These are phyloP conservation scores for Xylaria grammica DNA, from an alignment of 495 filamentous ascomycete genomes.

Conservation along the genomic window DNA sequence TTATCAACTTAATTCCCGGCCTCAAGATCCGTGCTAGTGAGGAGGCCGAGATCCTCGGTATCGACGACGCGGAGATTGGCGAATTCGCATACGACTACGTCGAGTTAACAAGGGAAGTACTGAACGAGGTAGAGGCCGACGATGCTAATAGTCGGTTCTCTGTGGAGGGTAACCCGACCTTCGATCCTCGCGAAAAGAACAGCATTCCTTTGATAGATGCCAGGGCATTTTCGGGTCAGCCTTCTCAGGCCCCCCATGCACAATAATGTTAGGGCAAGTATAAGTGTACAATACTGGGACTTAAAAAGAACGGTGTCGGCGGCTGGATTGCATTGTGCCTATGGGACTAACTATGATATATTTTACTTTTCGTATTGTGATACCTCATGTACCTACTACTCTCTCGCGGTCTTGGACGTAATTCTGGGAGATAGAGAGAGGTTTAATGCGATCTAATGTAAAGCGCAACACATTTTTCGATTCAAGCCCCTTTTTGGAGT, in stretches of 20 bases:
- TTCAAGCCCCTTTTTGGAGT: no score
- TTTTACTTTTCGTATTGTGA: neutral
- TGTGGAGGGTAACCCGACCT: slow-evolving; percentile 29
- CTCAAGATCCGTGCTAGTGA: slow-evolving; percentile 79
- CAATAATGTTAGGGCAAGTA: slow-evolving; percentile 2
- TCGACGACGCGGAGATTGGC: slow-evolving; percentile 94
- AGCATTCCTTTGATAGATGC: slow-evolving; percentile 42
- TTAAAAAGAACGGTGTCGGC: neutral
- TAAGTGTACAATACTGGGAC: slow-evolving; percentile 12
- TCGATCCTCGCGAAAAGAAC: slow-evolving; percentile 42
- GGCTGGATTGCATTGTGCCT: neutral
- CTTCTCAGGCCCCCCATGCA: slow-evolving; percentile 25
- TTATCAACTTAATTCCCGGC: slow-evolving; percentile 87
- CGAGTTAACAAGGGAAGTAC: slow-evolving; percentile 84
- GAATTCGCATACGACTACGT: slow-evolving; percentile 99
- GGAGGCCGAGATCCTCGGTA: slow-evolving; percentile 87
- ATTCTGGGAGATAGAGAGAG: no score
- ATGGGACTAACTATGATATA: neutral
- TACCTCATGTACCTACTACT: neutral
- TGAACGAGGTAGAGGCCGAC: slow-evolving; percentile 62
- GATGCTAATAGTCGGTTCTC: slow-evolving; percentile 43
- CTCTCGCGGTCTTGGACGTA: no score
- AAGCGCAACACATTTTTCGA: no score
- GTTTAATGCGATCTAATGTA: no score
- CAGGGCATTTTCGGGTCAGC: slow-evolving; percentile 30